Conservation (phyloP, 768 basidiomycete genomes). For the Termitomyces sp. region DNA sequence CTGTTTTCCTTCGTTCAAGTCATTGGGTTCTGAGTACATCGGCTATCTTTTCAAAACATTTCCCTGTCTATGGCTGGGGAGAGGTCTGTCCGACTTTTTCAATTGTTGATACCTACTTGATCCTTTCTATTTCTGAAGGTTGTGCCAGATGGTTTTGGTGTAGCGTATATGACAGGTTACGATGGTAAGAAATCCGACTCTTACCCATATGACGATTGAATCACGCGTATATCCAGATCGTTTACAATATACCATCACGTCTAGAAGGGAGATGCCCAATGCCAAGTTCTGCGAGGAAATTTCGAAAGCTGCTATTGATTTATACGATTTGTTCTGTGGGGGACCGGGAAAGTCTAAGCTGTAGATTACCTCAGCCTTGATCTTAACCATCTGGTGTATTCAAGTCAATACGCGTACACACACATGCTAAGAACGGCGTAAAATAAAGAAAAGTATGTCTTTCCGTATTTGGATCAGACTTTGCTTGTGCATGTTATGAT, state of each 20-base stretch:
- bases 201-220: neutral
- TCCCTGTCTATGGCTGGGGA: slow-evolving; percentile 90
- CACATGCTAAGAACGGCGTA: too few relatives aligned
- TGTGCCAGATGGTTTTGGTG: slow-evolving; percentile 90
- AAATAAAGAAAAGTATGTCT: too few relatives aligned
- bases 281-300: slow-evolving; percentile 70
- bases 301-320: slow-evolving; percentile 52
- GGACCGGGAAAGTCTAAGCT: slow-evolving; percentile 30
- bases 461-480: neutral
- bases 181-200: slow-evolving; percentile 42
- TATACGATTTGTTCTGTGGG: slow-evolving; percentile 54
- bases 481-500: slow-evolving; percentile 9
- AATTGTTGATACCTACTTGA: neutral
- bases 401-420: too few relatives aligned
- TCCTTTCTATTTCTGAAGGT: slow-evolving; percentile 37
- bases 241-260: slow-evolving; percentile 85
- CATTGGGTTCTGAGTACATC: slow-evolving; percentile 91
- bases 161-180: slow-evolving; percentile 91
- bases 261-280: slow-evolving; percentile 81
- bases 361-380: neutral
- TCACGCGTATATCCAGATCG: slow-evolving; percentile 41
- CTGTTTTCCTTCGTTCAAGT: slow-evolving; percentile 63
- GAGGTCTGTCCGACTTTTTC: slow-evolving; percentile 41
- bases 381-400: neutral
- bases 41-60: slow-evolving; percentile 80